Percentiles rank a stretch among this genome's conserved stretches.
These are phyloP conservation scores for Mycena latifolia DNA, from an alignment of 768 basidiomycete genomes.

Conservation along the genomic window DNA sequence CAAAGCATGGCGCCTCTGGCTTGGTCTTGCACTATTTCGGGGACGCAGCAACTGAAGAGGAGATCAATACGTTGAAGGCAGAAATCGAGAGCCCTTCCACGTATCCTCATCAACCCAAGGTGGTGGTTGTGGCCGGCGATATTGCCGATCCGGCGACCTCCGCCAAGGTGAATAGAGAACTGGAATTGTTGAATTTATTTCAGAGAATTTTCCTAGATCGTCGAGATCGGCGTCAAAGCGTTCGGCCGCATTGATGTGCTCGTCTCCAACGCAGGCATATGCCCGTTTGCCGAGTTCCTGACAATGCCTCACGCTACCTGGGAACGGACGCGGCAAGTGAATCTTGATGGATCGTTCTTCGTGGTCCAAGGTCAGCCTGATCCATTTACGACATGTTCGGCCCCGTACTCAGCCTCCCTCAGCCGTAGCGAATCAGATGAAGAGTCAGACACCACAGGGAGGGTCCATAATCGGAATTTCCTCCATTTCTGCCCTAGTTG, in stretches of 20 bases:
- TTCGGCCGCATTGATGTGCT: slow-evolving; percentile 75
- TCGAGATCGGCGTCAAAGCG: slow-evolving; percentile 65
- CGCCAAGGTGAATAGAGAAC: slow-evolving; percentile 52
- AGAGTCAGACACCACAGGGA: slow-evolving; percentile 72
- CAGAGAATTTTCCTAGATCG: slow-evolving; percentile 67
- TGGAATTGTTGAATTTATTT: slow-evolving; percentile 1
- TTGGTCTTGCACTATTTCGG: slow-evolving; percentile 79
- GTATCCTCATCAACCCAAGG: slow-evolving; percentile 46
- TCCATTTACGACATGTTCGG: not conserved
- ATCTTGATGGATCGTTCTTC: slow-evolving; percentile 83
- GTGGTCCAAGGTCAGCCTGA: slow-evolving; percentile 65
- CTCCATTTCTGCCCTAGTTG: slow-evolving; percentile 84
- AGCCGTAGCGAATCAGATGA: slow-evolving; percentile 85
- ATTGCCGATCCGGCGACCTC: slow-evolving; percentile 71
- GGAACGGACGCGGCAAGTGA: slow-evolving; percentile 76
- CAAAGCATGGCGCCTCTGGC: slow-evolving; percentile 72
- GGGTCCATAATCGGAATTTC: slow-evolving; percentile 83
- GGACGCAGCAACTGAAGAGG: slow-evolving; percentile 63
- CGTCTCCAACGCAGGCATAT: slow-evolving; percentile 70
- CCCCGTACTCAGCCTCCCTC: slow-evolving; percentile 19
- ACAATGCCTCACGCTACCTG: slow-evolving; percentile 74
- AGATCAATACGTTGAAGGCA: slow-evolving; percentile 57
- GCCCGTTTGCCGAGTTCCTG: slow-evolving; percentile 82
- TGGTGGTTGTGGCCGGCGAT: slow-evolving; percentile 71
- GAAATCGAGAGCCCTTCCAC: slow-evolving; percentile 54